These are phyloP conservation scores for Aquilaria malaccensis DNA, from an alignment of 345 rosid species.

Conservation along the genomic window DNA sequence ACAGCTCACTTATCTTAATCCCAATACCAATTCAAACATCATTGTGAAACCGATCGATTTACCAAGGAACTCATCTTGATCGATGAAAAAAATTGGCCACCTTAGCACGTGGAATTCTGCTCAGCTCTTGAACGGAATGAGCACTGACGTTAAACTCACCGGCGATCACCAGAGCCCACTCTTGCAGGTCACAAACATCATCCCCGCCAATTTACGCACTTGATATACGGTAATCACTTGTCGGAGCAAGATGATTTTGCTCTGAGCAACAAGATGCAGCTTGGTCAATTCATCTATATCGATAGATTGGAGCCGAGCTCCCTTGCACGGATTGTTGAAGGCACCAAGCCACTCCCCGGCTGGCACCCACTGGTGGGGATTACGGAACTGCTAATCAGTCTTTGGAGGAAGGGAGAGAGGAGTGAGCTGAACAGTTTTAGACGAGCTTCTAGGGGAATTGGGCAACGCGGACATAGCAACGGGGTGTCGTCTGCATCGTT, in stretches of 20 bases:
- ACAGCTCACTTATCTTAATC: neutral
- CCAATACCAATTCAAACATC: neutral
- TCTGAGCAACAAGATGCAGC: conserved; percentile 75
- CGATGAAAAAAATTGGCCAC: conserved; percentile 46
- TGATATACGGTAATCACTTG: conserved; percentile 72
- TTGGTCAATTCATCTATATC: conserved; percentile 76
- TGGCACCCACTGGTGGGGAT: conserved; percentile 71
- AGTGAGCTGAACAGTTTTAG: conserved; percentile 30
- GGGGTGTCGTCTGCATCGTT: conserved; percentile 38
- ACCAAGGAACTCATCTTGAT: neutral
- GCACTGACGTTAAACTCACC: conserved; percentile 66
- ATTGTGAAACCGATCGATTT: neutral
- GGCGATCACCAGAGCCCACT: conserved; percentile 73
- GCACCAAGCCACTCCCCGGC: conserved; percentile 80
- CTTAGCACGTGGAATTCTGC: conserved; percentile 63
- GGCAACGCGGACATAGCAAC: conserved; percentile 22
- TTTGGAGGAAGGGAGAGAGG: conserved; percentile 37
- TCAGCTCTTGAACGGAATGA: conserved; percentile 71
- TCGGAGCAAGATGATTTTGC: conserved; percentile 71
- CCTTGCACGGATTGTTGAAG: conserved; percentile 67
- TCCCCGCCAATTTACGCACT: conserved; percentile 78
- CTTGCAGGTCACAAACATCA: conserved; percentile 75
- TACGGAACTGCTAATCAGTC: conserved; percentile 71
- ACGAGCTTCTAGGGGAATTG: conserved; percentile 73
- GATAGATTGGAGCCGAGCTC: conserved; percentile 79